Evolutionary conservation across 2,329 filamentous ascomycete genomes (phyloP).

Genomic region (Harringtonia lauricola): DNA sequence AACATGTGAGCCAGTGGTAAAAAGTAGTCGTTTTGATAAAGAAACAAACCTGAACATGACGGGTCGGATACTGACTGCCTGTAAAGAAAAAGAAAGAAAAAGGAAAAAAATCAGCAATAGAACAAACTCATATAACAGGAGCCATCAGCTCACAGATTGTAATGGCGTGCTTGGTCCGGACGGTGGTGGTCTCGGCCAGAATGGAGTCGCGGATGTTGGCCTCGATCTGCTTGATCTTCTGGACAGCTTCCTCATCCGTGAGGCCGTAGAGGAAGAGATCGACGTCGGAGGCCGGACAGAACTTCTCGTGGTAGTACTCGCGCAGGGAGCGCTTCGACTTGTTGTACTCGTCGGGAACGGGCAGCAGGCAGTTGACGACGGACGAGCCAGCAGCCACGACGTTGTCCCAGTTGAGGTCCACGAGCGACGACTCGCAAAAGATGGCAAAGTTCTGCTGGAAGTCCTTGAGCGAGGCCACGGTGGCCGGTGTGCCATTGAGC

Average conservation of each 20-base stretch:
- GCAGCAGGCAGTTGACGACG: slow-evolving; percentile 67
- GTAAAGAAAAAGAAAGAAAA: slow-evolving; percentile 1
- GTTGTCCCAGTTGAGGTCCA: slow-evolving; percentile 71
- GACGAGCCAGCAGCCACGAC: slow-evolving; percentile 73
- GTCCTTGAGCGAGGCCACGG: slow-evolving; percentile 54
- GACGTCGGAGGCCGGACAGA: slow-evolving; percentile 76
- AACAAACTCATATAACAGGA: neutral
- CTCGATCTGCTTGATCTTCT: slow-evolving; percentile 81
- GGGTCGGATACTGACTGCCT: slow-evolving; percentile 70
- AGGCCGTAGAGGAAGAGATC: slow-evolving; percentile 79
- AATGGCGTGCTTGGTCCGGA: slow-evolving; percentile 78
- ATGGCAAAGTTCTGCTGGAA: slow-evolving; percentile 61
- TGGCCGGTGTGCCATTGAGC: slow-evolving; percentile 50
- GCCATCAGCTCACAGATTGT: slow-evolving; percentile 50
- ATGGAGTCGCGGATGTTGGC: slow-evolving; percentile 63
- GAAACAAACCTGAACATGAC: slow-evolving; percentile 53
- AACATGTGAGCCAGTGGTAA: neutral
- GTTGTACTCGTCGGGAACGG: slow-evolving; percentile 52
- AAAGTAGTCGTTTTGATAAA: neutral
- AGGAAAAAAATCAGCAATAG: neutral
- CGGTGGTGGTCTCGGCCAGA: slow-evolving; percentile 70
- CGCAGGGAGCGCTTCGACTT: slow-evolving; percentile 51
- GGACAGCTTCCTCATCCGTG: slow-evolving; percentile 62
- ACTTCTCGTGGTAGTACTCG: slow-evolving; percentile 70
- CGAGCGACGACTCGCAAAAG: slow-evolving; percentile 69